phyloP scores from a whole-genome alignment of 2,329 filamentous ascomycete species.

The Rachicladosporium sp. region DNA sequence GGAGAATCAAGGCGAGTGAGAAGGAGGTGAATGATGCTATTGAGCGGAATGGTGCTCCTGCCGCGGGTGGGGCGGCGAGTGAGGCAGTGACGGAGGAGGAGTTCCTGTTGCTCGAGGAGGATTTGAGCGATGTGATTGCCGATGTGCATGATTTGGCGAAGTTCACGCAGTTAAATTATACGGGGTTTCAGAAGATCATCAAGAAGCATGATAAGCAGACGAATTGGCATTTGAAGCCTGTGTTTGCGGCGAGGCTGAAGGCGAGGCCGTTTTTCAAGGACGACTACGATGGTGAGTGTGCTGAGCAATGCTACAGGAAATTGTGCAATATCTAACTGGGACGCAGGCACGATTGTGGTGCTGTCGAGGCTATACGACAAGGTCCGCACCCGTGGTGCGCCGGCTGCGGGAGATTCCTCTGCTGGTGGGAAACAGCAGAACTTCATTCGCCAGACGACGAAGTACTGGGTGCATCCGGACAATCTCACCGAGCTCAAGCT shows the following conservation, averaged over 20 bases:
- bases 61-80: slow-evolving; percentile 19
- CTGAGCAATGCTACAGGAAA: too few relatives aligned
- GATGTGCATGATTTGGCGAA: slow-evolving; percentile 97
- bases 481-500: slow-evolving; percentile 98
- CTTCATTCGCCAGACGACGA: slow-evolving; percentile 94
- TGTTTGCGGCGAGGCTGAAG: slow-evolving; percentile 90
- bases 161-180: slow-evolving; percentile 97
- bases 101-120: slow-evolving; percentile 85
- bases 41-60: slow-evolving; percentile 43
- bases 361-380: slow-evolving; percentile 91
- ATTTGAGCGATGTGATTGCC: slow-evolving; percentile 93
- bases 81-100: slow-evolving; percentile 67
- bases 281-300: slow-evolving; percentile 63
- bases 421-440: slow-evolving; percentile 88
- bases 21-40: slow-evolving; percentile 84
- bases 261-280: slow-evolving; percentile 98
- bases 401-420: slow-evolving; percentile 78
- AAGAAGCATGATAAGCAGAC: slow-evolving; percentile 98
- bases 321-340: too few relatives aligned
- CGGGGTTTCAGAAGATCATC: slow-evolving; percentile 98
- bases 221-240: slow-evolving; percentile 80
- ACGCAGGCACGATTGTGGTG: slow-evolving; percentile 52
- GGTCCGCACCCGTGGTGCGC: slow-evolving; percentile 84
- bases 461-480: slow-evolving; percentile 98
- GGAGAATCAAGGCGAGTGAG: slow-evolving; percentile 77